These are phyloP conservation scores for Sherardia arvensis DNA, from an alignment of 257 asterid genomes.

Conservation along the genomic window DNA sequence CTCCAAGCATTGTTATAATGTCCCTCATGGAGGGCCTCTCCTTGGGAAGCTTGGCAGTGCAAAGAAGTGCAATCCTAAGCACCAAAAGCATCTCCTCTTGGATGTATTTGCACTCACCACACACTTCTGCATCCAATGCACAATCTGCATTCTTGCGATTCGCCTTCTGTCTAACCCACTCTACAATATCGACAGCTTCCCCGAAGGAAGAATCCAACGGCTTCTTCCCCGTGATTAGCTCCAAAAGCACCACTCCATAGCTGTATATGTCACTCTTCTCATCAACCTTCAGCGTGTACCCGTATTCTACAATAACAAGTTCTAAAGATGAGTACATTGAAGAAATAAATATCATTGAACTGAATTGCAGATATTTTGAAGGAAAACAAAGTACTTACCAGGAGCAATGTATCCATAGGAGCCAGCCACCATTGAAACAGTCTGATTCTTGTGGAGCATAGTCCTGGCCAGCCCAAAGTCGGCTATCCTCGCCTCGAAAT, in stretches of 20 bases:
- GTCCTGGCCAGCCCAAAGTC: conserved; percentile 81
- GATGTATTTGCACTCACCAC: conserved; percentile 53
- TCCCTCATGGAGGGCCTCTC: conserved; percentile 84
- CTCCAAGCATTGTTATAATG: conserved; percentile 64
- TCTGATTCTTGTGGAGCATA: conserved; percentile 51
- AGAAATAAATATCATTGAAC: neutral
- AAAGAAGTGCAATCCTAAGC: conserved; percentile 60
- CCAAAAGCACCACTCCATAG: conserved; percentile 72
- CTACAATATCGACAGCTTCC: conserved; percentile 51
- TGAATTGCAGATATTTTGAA: neutral
- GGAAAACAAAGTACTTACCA: conserved; percentile 37
- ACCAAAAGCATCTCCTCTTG: conserved; percentile 77
- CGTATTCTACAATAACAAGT: conserved; percentile 43
- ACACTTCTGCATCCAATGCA: conserved; percentile 50
- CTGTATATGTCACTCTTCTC: conserved; percentile 83
- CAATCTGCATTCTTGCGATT: conserved; percentile 22
- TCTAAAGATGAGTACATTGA: neutral
- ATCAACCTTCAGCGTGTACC: conserved; percentile 73
- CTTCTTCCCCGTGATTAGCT: conserved; percentile 58
- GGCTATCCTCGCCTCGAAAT: conserved; percentile 66
- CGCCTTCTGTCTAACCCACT: conserved; percentile 49
- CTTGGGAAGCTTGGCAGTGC: conserved; percentile 77
- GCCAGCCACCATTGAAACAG: conserved; percentile 79
- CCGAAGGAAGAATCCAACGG: conserved; percentile 61
- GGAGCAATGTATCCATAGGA: conserved; percentile 90